Percentiles rank a stretch among this genome's conserved stretches.
These are phyloP conservation scores for Agrostemma githago DNA, from an alignment of 148 eudicot species.

Conservation along the genomic window DNA sequence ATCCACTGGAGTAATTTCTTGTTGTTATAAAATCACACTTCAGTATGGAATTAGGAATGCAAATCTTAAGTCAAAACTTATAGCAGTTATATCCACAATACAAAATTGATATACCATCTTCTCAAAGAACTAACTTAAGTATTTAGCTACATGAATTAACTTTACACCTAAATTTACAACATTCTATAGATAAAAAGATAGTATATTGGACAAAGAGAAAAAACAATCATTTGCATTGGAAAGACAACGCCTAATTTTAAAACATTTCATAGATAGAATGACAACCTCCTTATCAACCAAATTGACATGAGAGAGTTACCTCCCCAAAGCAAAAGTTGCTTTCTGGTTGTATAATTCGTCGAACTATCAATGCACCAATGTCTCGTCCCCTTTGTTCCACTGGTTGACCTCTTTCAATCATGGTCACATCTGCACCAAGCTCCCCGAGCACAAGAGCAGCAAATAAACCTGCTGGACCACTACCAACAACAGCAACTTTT, in stretches of 20 bases:
- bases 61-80: neutral
- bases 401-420: slow-evolving; percentile 90
- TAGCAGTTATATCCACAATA: neutral
- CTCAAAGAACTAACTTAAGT: neutral
- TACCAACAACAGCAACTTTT: slow-evolving; percentile 81
- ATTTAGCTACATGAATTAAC: neutral
- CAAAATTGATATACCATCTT: neutral
- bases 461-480: slow-evolving; percentile 96
- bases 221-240: neutral
- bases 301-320: slow-evolving; percentile 51
- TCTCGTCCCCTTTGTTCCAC: slow-evolving; percentile 97
- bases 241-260: neutral
- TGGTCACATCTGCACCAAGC: slow-evolving; percentile 89
- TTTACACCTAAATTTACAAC: neutral
- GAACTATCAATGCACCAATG: slow-evolving; percentile 94
- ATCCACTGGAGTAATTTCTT: neutral
- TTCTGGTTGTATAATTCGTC: slow-evolving; percentile 73
- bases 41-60: neutral
- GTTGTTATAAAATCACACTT: neutral
- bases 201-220: neutral
- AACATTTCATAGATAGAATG: neutral
- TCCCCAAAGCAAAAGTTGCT: slow-evolving; percentile 99
- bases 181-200: neutral
- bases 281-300: slow-evolving; percentile 2
- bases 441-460: slow-evolving; percentile 96